A percentile compares a stretch with the other conserved stretches of the same genome.
Conservation (phyloP, 2,329 filamentous ascomycete species). For the Zasmidium citrigriseum region DNA sequence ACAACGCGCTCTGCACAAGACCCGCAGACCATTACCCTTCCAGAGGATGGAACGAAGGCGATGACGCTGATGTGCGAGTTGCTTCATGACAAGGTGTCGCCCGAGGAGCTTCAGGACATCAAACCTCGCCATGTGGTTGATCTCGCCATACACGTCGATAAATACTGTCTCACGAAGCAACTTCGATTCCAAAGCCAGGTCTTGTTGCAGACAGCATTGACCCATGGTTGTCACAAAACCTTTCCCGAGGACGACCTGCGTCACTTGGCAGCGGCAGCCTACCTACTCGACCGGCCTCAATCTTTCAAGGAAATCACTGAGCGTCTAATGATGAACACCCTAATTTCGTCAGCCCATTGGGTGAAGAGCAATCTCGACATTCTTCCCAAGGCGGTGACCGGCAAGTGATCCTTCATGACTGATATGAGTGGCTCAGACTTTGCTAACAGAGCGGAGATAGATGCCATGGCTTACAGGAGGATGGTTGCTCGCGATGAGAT, state of each 20-base stretch:
- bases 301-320: no score
- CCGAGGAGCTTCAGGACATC: background rate
- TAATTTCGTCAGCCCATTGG: no score
- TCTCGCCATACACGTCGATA: background rate
- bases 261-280: background rate
- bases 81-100: background rate
- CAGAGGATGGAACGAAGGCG: constrained; percentile 1
- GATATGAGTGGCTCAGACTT: no score
- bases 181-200: background rate
- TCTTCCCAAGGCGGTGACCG: no score
- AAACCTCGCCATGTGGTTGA: background rate
- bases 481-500: background rate
- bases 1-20: background rate
- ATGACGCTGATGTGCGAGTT: constrained; percentile 2
- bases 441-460: background rate
- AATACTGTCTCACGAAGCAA: background rate
- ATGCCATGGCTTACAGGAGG: background rate
- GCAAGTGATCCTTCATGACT: no score
- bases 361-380: no score
- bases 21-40: background rate
- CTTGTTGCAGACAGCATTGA: background rate
- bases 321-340: no score
- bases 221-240: background rate
- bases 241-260: background rate
- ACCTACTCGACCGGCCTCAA: no score